These are phyloP conservation scores for Penicilliopsis zonata DNA, from an alignment of 495 filamentous ascomycete genomes.

Conservation along the genomic window DNA sequence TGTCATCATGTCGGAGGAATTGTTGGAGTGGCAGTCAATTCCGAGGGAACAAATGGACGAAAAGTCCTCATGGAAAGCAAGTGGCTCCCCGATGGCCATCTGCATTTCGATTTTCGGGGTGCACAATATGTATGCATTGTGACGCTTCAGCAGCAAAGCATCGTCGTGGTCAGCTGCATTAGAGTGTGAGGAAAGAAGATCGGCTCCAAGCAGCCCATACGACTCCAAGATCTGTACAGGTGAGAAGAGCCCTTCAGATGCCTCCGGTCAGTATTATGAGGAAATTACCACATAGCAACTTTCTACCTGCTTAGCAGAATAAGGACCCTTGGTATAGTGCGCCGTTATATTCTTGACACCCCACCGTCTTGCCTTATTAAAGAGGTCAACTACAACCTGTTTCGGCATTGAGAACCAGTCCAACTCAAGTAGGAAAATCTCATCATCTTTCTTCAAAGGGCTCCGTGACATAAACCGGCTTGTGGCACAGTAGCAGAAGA, in stretches of 20 bases:
- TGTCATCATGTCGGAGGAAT: slow-evolving; percentile 23
- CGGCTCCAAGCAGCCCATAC: not conserved
- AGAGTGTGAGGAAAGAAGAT: not conserved
- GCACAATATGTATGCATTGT: not conserved
- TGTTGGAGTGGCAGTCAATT: slow-evolving; percentile 36
- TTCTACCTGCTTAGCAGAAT: not conserved
- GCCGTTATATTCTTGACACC: not conserved
- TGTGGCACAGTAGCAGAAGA: not conserved
- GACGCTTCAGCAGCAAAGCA: not conserved
- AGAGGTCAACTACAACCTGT: not conserved
- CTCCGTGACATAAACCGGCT: not conserved
- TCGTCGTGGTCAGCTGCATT: not conserved
- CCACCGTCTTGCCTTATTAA: not conserved
- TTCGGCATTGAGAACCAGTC: not conserved
- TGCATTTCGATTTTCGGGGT: not conserved
- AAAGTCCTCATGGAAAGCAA: slow-evolving; percentile 16
- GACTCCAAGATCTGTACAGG: not conserved
- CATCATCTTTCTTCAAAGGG: not conserved
- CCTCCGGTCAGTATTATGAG: not conserved
- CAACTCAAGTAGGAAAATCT: not conserved
- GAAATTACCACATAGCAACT: not conserved
- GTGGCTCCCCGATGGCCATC: slow-evolving; percentile 6
- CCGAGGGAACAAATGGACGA: slow-evolving; percentile 25
- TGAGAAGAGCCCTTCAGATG: not conserved
- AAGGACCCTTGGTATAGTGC: not conserved